Percentiles rank a stretch among this genome's conserved stretches.
Conservation (phyloP, 2,329 filamentous ascomycete species). For the Aureobasidium namibiae region DNA sequence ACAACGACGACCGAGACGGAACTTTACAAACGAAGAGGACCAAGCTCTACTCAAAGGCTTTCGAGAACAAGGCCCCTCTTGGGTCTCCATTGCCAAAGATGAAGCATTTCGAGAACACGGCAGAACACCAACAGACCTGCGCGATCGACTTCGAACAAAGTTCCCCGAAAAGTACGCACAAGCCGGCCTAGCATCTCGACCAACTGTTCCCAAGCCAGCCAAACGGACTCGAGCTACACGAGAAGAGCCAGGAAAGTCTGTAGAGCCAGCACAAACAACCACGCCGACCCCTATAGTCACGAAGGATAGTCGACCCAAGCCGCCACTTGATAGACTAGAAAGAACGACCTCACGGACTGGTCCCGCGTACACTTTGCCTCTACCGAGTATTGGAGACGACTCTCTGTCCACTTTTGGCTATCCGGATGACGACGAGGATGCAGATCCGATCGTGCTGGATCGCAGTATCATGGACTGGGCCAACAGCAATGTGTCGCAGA, state of each 20-base stretch:
- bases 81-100: slow-evolving; percentile 53
- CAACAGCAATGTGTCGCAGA: slow-evolving; percentile 3
- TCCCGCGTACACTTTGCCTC: slow-evolving; percentile 17
- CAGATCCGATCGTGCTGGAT: slow-evolving; percentile 26
- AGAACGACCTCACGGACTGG: neutral
- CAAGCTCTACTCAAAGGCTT: slow-evolving; percentile 51
- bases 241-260: neutral
- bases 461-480: slow-evolving; percentile 29
- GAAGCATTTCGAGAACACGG: slow-evolving; percentile 41
- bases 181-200: slow-evolving; percentile 35
- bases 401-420: slow-evolving; percentile 18
- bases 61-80: slow-evolving; percentile 49
- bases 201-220: slow-evolving; percentile 20
- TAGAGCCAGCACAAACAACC: neutral
- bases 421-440: slow-evolving; percentile 19
- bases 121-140: slow-evolving; percentile 50
- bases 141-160: slow-evolving; percentile 53
- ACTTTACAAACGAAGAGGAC: slow-evolving; percentile 51
- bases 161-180: slow-evolving; percentile 50
- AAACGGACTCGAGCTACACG: slow-evolving; percentile 8
- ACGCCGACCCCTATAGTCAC: neutral
- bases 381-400: slow-evolving; percentile 20
- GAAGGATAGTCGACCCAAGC: neutral
- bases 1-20: slow-evolving; percentile 45
- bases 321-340: neutral